Base-by-base conservation (phyloP, 2,329 filamentous ascomycete genomes). In the Beauveria rudraprayagi region DNA sequence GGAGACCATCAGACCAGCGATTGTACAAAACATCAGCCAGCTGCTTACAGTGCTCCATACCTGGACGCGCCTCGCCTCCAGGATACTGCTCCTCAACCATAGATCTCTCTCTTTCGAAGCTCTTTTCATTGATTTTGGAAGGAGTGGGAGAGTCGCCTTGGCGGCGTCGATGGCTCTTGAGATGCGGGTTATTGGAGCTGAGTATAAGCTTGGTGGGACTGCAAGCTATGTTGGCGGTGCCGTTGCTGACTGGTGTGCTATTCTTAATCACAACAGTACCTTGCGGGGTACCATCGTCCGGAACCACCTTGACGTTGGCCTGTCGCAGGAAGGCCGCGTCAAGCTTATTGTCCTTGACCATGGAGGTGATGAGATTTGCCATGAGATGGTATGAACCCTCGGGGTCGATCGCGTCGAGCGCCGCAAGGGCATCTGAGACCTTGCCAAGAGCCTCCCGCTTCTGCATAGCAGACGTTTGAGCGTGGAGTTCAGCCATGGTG, bases 21-120 rank as follows among this genome's bases (percentile, higher is more conserved):
- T 87, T 85, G 75, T 97, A 97, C 22, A 99, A 82, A 22, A 96
- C 90, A 72, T 97, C 92, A 1, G 90, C 91, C 43, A 97, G 80
- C 71, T 96, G 86, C 70, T 91, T 91, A 66, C 89, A 90, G 74
- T 97, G 93, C 73, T 97, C 92, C 90, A 97, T 93, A 2, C 92
- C 93, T 1, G 86, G 82, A 52, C 76, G 75, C 2, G 81, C 70
- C 57, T 81, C 76, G 44, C 80, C 78, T 1, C 82, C 82, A 1
- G 83, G 83, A 59, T 82, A 84, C 66, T 79, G 83, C 17, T 78
- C 74, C 66, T 82, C 78, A 10, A 83, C 65, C 2, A 75, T 72
- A 26, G 76, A 70, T 67, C 77, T 82, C 60, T 82, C 82, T 55
- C 69, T 72, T 53, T 83, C 78, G 37, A 73, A 71, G 51, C 78